Evolutionary conservation across 2,329 filamentous ascomycete genomes (phyloP), one percentile per base, ranked within the genome.

Genomic region (Rutstroemia sydowiana): DNA sequence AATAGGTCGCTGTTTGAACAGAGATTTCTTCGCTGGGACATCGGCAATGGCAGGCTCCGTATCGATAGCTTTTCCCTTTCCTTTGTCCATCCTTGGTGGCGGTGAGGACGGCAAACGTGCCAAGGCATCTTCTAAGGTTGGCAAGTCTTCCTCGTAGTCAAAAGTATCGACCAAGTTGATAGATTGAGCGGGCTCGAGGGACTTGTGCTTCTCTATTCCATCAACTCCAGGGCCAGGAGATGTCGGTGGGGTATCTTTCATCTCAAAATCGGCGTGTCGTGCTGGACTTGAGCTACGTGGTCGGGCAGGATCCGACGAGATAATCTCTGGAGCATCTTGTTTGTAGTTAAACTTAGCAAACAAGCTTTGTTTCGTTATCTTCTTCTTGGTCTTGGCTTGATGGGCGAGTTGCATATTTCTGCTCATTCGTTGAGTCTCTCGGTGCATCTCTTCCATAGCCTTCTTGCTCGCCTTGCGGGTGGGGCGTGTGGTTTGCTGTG

Each of bases 361-460:
- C 1, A 98, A 75, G 54, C 87, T 87, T 34, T 83, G 81, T 60
- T 91, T 93, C 6, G 85, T 83, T 58, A 95, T 87, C 71, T 89
- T 95, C 75, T 93, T 97, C 69, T 87, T 91, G 1, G 89, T 95
- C 70, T 85, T 88, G 21, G 88, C 87, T 65, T 95, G 84, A 68
- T 97, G 91, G 1, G 87, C 82, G 45, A 98, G 77, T 68, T 97
- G 92, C 80, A 95, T 87, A 65, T 87, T 95, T 59, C 93, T 80
- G 59, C 81, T 85, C 71, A 98, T 81, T 28, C 93, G 82, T 71
- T 98, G 93, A 1, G 92, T 96, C 69, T 98, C 93, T 53, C 89
- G 81, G 61, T 87, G 86, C 85, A 98, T 96, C 60, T 97, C 92
- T 65, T 96, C 88, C 39, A 96, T 68, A 0, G 93, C 93, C 70